Evolutionary conservation across 441 rosid genomes (phyloP).

Genomic region (Manihot esculenta): DNA sequence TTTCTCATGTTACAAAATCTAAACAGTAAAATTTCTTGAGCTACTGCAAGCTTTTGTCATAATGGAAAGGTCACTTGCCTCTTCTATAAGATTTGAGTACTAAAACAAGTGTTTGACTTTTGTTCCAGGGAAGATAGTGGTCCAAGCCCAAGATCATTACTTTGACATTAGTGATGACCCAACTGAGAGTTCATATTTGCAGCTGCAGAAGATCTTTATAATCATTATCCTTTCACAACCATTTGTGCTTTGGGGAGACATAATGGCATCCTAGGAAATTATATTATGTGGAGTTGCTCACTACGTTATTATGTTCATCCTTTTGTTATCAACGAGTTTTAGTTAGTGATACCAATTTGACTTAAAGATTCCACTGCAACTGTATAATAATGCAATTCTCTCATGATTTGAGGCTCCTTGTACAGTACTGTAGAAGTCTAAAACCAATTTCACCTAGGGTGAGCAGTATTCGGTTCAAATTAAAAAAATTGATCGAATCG

Average conservation of each 20-base stretch:
- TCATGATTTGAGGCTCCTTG: not conserved
- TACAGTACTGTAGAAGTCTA: not conserved
- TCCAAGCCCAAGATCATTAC: not conserved
- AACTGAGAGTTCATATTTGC: too few relatives aligned
- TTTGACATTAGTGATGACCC: too few relatives aligned
- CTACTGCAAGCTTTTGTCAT: too few relatives aligned
- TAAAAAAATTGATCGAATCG: too few relatives aligned
- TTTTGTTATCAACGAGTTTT: not conserved
- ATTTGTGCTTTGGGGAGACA: constrained; percentile 8
- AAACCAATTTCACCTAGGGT: too few relatives aligned
- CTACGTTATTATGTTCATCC: not conserved
- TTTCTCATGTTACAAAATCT: too few relatives aligned
- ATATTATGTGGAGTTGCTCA: not conserved
- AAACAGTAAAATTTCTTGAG: too few relatives aligned
- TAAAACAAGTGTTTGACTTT: constrained; percentile 5
- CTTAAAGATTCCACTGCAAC: constrained; percentile 16
- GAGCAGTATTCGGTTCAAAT: too few relatives aligned
- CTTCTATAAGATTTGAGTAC: not conserved
- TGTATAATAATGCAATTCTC: not conserved
- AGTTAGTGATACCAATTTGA: constrained; percentile 13
- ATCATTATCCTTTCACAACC: not conserved
- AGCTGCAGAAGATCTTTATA: not conserved
- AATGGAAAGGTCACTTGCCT: constrained; percentile 4
- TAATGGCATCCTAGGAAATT: not conserved
- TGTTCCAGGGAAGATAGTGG: not conserved